Conservation (phyloP, 768 basidiomycete species). For the Mycena polygramma region DNA sequence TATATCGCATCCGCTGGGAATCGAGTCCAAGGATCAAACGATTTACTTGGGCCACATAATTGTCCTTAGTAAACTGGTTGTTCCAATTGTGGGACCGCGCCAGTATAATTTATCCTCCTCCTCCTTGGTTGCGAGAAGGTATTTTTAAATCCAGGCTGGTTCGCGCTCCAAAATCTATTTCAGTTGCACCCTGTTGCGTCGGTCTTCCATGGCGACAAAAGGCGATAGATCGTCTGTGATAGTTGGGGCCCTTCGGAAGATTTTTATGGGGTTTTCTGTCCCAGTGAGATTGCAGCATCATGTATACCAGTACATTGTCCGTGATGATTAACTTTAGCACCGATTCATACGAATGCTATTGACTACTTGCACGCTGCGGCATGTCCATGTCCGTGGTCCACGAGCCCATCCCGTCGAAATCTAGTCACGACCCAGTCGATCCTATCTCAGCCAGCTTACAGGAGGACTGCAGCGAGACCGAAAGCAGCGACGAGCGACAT, state of each 20-base stretch:
- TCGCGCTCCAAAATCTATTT: too few relatives aligned
- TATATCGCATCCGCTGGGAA: too few relatives aligned
- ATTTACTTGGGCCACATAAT: too few relatives aligned
- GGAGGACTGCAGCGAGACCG: slow-evolving; percentile 30
- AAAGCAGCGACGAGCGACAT: slow-evolving; percentile 30
- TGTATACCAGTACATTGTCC: slow-evolving; percentile 42
- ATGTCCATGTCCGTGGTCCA: slow-evolving; percentile 33
- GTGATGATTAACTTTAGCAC: slow-evolving; percentile 31
- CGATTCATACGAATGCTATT: slow-evolving; percentile 6
- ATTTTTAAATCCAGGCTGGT: too few relatives aligned
- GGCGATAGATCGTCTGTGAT: too few relatives aligned
- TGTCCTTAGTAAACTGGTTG: too few relatives aligned
- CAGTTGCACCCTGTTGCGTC: neutral
- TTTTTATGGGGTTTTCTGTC: slow-evolving; percentile 1
- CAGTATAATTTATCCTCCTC: too few relatives aligned
- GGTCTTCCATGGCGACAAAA: neutral
- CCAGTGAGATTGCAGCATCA: slow-evolving; percentile 37
- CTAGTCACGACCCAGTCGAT: neutral
- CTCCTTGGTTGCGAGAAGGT: too few relatives aligned
- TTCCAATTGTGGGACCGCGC: too few relatives aligned
- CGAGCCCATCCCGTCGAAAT: slow-evolving; percentile 23
- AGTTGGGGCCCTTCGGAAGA: too few relatives aligned
- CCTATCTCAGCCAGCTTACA: slow-evolving; percentile 16
- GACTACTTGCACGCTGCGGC: slow-evolving; percentile 14
- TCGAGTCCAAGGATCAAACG: too few relatives aligned